phyloP scores from a whole-genome alignment of 306 rosid genomes.

The Herpetospermum pedunculosum region DNA sequence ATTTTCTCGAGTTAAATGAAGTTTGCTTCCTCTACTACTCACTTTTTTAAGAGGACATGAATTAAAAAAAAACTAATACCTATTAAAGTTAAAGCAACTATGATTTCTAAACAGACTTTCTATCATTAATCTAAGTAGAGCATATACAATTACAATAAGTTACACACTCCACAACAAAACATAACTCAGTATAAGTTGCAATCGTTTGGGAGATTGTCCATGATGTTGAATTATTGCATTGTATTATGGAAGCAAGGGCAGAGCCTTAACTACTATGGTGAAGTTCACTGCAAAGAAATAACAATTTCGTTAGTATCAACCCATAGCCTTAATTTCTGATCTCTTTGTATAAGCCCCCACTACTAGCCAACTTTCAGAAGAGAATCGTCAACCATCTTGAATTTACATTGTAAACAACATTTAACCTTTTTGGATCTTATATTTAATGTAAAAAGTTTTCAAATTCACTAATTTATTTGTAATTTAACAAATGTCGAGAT shows the following conservation, averaged over 20 bases:
- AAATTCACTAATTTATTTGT: background rate
- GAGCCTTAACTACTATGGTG: constrained; percentile 66
- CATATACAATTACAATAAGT: background rate
- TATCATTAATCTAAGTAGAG: background rate
- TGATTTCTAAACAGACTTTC: background rate
- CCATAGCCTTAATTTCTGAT: background rate
- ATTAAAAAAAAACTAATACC: background rate
- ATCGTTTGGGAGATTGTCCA: constrained; percentile 52
- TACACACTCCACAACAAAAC: background rate
- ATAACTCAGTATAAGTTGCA: constrained; percentile 62
- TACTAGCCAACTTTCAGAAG: background rate
- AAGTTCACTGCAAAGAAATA: constrained; percentile 49
- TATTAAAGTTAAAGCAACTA: background rate
- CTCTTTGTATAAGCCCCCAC: background rate
- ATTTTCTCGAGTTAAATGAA: too few species aligned
- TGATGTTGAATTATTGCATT: constrained; percentile 44
- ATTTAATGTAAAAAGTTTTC: background rate
- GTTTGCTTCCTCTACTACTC: too few species aligned
- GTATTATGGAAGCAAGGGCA: constrained; percentile 49
- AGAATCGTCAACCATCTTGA: background rate
- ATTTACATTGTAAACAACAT: background rate
- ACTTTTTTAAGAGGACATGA: too few species aligned
- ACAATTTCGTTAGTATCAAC: background rate
- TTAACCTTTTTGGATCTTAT: background rate
- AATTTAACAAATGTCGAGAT: background rate